Conservation (phyloP, 768 basidiomycete species). For the Leccinum subgranulosum region DNA sequence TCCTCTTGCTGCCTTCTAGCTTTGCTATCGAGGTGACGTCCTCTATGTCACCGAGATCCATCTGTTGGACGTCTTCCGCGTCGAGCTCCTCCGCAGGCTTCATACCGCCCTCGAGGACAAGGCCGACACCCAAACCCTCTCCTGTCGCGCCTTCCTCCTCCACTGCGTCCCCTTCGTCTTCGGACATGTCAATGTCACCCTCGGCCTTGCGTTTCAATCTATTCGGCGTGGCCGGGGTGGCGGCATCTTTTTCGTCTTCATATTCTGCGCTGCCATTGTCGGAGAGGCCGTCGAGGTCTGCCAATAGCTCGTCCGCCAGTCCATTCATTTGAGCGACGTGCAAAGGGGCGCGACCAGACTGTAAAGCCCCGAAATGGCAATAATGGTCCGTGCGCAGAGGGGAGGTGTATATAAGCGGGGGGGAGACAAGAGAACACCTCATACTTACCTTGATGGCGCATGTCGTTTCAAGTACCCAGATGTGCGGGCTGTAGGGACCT, state of each 20-base stretch:
- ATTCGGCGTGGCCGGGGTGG: slow-evolving; percentile 25
- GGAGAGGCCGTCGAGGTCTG: slow-evolving; percentile 86
- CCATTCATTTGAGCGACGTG: slow-evolving; percentile 55
- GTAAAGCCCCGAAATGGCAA: slow-evolving; percentile 16
- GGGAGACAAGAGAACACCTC: slow-evolving; percentile 19
- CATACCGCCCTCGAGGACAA: slow-evolving; percentile 84
- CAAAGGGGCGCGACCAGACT: background rate
- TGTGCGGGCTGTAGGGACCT: slow-evolving; percentile 51
- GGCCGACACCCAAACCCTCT: slow-evolving; percentile 43
- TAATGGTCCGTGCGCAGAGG: slow-evolving; percentile 25
- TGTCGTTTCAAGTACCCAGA: slow-evolving; percentile 51
- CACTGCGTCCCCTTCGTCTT: slow-evolving; percentile 45
- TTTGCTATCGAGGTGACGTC: slow-evolving; percentile 89
- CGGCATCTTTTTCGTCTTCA: slow-evolving; percentile 37
- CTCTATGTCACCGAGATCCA: slow-evolving; percentile 83
- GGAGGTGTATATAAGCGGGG: slow-evolving; percentile 29
- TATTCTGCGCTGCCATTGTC: slow-evolving; percentile 56
- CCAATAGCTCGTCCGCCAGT: slow-evolving; percentile 89
- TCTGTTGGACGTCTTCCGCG: slow-evolving; percentile 88
- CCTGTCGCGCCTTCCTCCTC: slow-evolving; percentile 38
- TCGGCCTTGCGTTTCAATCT: slow-evolving; percentile 65
- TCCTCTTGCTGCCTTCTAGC: slow-evolving; percentile 81
- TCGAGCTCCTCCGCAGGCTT: slow-evolving; percentile 96
- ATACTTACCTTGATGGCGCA: slow-evolving; percentile 68
- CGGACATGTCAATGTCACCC: slow-evolving; percentile 53